phyloP scores from a whole-genome alignment of 495 filamentous ascomycete species.

The Oleoguttula mirabilis region DNA sequence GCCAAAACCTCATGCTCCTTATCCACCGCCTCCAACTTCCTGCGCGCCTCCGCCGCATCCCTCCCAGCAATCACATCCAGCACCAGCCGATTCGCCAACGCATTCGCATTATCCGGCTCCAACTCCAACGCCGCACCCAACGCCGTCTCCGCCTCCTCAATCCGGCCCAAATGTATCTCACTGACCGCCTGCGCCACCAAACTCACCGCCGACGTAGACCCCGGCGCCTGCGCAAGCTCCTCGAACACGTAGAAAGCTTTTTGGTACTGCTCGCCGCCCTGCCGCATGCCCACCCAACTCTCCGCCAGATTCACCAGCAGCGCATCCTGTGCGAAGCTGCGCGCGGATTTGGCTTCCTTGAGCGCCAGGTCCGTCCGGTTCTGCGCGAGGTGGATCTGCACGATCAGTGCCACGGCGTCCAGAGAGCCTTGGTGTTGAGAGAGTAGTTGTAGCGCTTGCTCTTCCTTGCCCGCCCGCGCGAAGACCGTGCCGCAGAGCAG shows the following conservation, averaged over 20 bases:
- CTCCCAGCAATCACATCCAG: conserved; percentile 64
- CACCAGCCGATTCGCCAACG: conserved; percentile 71
- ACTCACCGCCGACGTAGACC: conserved; percentile 48
- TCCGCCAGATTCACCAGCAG: conserved; percentile 89
- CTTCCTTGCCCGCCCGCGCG: conserved; percentile 59
- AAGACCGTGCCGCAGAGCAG: conserved; percentile 66
- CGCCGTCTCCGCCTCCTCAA: conserved; percentile 80
- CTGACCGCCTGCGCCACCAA: conserved; percentile 81
- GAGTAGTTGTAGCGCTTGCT: conserved; percentile 71
- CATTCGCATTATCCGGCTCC: conserved; percentile 55
- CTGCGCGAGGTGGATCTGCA: conserved; percentile 84
- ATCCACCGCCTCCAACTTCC: conserved; percentile 23
- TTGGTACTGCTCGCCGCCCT: conserved; percentile 96
- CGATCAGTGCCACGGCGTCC: conserved; percentile 44
- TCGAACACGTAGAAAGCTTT: conserved; percentile 97
- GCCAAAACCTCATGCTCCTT: conserved; percentile 23
- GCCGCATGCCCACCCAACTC: conserved; percentile 80
- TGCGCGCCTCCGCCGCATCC: conserved; percentile 42
- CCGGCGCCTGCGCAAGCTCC: conserved; percentile 79
- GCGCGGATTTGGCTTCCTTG: conserved; percentile 79
- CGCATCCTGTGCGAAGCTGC: conserved; percentile 92
- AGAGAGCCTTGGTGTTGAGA: conserved; percentile 68
- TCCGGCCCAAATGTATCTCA: conserved; percentile 79
- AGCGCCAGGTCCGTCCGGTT: conserved; percentile 81
- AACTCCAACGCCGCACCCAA: conserved; percentile 67